A percentile compares a stretch with the other conserved stretches of the same genome.
These are phyloP conservation scores for Spencermartinsiella europaea DNA, from an alignment of 805 yeast genomes.

Conservation along the genomic window DNA sequence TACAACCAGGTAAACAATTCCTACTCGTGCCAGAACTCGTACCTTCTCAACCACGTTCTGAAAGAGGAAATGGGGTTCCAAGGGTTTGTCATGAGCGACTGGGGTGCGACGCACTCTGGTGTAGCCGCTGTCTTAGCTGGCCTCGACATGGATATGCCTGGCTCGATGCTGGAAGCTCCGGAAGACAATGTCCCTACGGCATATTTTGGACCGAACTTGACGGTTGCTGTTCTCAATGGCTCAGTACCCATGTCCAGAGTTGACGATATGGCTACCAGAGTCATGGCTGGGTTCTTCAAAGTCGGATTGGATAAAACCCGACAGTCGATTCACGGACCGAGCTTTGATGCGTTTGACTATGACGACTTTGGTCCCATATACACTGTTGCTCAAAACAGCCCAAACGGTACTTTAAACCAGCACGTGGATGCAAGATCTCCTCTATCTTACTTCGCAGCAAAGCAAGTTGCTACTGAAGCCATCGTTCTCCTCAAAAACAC, in stretches of 20 bases:
- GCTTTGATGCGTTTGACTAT: slow-evolving; percentile 54
- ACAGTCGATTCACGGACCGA: slow-evolving; percentile 34
- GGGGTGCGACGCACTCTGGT: slow-evolving; percentile 59
- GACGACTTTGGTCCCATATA: slow-evolving; percentile 39
- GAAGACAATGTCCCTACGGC: slow-evolving; percentile 43
- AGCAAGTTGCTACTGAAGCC: slow-evolving; percentile 53
- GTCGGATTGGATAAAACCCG: slow-evolving; percentile 32
- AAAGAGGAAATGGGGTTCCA: slow-evolving; percentile 62
- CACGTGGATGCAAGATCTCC: slow-evolving; percentile 50
- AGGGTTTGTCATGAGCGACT: slow-evolving; percentile 60
- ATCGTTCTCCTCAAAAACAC: slow-evolving; percentile 51
- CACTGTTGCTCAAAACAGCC: slow-evolving; percentile 42
- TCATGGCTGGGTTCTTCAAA: slow-evolving; percentile 52
- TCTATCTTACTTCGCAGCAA: slow-evolving; percentile 43
- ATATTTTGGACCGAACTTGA: slow-evolving; percentile 53
- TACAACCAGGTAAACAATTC: slow-evolving; percentile 53
- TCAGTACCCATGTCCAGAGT: slow-evolving; percentile 49
- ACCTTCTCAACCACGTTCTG: slow-evolving; percentile 47
- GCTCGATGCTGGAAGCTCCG: slow-evolving; percentile 37
- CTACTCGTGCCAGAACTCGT: slow-evolving; percentile 56
- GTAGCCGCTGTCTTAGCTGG: slow-evolving; percentile 54
- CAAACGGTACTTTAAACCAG: slow-evolving; percentile 47
- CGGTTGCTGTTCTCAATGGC: slow-evolving; percentile 50
- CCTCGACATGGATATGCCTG: slow-evolving; percentile 65
- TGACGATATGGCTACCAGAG: slow-evolving; percentile 58